These are phyloP conservation scores for Triticum dicoccoides DNA, from an alignment of 176 grass and related monocot genomes.

Conservation along the genomic window DNA sequence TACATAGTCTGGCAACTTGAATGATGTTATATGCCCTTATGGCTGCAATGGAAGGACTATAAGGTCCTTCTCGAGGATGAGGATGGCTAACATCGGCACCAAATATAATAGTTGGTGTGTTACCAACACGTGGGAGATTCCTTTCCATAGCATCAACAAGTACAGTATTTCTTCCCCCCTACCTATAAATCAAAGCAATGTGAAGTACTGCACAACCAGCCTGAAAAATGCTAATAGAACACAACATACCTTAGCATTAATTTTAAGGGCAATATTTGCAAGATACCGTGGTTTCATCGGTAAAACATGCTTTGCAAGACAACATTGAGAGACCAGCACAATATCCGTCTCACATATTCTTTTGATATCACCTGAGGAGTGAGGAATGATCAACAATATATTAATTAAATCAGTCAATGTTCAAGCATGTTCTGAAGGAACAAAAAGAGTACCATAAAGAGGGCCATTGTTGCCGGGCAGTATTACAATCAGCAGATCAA, in stretches of 20 bases:
- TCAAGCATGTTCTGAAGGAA: neutral
- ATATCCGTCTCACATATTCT: neutral
- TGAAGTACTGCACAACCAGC: neutral
- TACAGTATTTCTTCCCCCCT: constrained; percentile 57
- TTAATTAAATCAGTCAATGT: neutral
- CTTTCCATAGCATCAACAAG: constrained; percentile 42
- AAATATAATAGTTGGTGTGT: constrained; percentile 62
- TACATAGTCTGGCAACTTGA: neutral
- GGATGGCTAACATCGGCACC: constrained; percentile 63
- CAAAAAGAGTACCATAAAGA: constrained; percentile 48
- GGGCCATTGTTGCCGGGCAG: constrained; percentile 53
- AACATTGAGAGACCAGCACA: constrained; percentile 68
- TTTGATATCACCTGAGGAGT: neutral
- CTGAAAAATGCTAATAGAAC: neutral
- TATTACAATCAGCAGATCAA: constrained; percentile 65
- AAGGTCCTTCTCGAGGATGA: constrained; percentile 48
- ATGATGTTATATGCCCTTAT: constrained; percentile 25
- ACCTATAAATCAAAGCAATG: constrained; percentile 32
- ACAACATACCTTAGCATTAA: neutral
- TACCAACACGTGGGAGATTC: constrained; percentile 41
- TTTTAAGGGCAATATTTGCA: constrained; percentile 29
- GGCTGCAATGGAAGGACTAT: constrained; percentile 62
- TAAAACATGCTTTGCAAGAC: constrained; percentile 56
- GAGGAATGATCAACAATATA: too few relatives aligned
- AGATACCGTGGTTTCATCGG: constrained; percentile 53